Percentiles rank a stretch among this genome's conserved stretches.
phyloP scores from a whole-genome alignment of 2,329 filamentous ascomycete species.

The Cercospora zeae-maydis region DNA sequence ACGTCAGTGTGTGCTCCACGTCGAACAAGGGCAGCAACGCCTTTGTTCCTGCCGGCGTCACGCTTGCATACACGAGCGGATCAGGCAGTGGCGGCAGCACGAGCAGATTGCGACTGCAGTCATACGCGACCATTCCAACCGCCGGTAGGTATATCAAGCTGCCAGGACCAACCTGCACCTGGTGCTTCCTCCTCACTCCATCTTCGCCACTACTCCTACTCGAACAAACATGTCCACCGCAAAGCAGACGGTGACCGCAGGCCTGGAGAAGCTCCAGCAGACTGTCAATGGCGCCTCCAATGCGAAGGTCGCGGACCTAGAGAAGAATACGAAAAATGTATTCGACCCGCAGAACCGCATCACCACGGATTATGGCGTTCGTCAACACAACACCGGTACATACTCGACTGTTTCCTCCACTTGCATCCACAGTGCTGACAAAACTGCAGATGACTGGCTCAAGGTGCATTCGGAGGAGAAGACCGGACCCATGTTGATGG shows the following conservation, averaged over 20 bases:
- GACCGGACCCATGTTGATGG: conserved; percentile 64
- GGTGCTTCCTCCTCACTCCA: not conserved
- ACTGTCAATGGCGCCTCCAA: conserved; percentile 35
- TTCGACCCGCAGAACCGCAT: conserved; percentile 55
- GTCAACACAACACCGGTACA: conserved; percentile 58
- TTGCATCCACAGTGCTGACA: not conserved
- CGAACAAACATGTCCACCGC: conserved; percentile 22
- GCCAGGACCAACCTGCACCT: not conserved
- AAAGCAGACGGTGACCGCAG: conserved; percentile 22
- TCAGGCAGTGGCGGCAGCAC: not conserved
- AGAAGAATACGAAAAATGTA: conserved; percentile 57
- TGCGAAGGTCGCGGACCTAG: conserved; percentile 60
- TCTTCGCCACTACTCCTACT: not conserved
- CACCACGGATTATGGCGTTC: conserved; percentile 75
- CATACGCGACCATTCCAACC: not conserved
- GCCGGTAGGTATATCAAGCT: conserved; percentile 1
- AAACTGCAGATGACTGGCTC: conserved; percentile 67
- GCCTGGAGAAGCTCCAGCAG: conserved; percentile 31
- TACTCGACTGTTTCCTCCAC: not conserved
- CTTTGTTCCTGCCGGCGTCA: conserved; percentile 9
- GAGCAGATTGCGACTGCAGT: conserved; percentile 3
- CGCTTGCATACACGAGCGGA: not conserved
- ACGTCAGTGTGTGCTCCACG: conserved; percentile 4
- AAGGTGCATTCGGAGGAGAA: conserved; percentile 59
- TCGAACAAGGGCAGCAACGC: not conserved